Base-by-base conservation (phyloP, 1,284 basidiomycete species). In the Cystobasidium sp. region DNA sequence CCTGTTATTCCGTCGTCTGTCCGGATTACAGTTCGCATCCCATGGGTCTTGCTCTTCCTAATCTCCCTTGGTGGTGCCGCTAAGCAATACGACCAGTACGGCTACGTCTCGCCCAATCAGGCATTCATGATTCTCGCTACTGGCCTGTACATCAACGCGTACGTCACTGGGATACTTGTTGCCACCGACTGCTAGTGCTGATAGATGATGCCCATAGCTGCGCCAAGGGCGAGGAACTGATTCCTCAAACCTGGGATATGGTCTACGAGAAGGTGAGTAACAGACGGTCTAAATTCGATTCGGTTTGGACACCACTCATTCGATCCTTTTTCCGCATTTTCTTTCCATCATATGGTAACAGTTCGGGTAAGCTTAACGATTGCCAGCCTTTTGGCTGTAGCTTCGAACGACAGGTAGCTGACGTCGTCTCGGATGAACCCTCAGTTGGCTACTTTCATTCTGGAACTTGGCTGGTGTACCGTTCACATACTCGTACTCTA, bases 161-260 rank as follows among this genome's bases (percentile, higher is more conserved):
- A 94, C 58, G 71, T 62, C 4, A 18, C 1, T 24, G 24, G 16
- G 12, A 18, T 6, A 1, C 9, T 12, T 51, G 24, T 49, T 68
- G 16, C 14, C 41, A 39, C 6, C 24, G 37, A 1, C 3, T 39
- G 18, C 31, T 41, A 16, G 37, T 31, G 14, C 37, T 24, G 14
- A 6, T 22, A 68, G 12, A 16, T n/a, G 46, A 24, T 41, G 6
- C 2, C 24, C 41, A 53, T 41, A 74, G 72, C 10, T 75, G 75
- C 75, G 75, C 75, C 10, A 76, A 81, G 74, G 84, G 83, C 58
- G 84, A 84, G 78, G 94, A 99, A 81, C 96, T 94, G 83, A 99
- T 99, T 78, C 97, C 97, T 20, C 95, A 98, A 82, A 99, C 96
- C 10, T 98, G 96, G 96, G 94, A 97, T 81, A 97, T 97, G 93